Evolutionary conservation across 2,329 filamentous ascomycete genomes (phyloP).

Genomic region (Penicillium sp.): DNA sequence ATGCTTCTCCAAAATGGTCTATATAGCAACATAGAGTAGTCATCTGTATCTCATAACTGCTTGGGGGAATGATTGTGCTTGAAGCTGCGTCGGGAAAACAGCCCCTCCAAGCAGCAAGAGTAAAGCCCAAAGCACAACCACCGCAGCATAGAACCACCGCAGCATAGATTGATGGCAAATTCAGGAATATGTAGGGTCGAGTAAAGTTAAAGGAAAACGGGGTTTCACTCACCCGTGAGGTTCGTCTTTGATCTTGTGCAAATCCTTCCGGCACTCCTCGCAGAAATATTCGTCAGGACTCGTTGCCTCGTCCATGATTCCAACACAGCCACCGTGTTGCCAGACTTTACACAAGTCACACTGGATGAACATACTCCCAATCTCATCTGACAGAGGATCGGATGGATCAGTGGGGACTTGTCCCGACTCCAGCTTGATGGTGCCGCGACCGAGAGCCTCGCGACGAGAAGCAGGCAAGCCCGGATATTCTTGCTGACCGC

Average conservation of each 20-base stretch:
- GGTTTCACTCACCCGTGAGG: constrained; percentile 72
- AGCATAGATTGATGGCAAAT: not conserved
- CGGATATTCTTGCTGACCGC: constrained; percentile 91
- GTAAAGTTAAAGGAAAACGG: not conserved
- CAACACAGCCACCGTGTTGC: constrained; percentile 97
- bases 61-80: not conserved
- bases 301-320: constrained; percentile 89
- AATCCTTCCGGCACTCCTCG: constrained; percentile 87
- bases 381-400: constrained; percentile 70
- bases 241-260: constrained; percentile 79
- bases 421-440: constrained; percentile 58
- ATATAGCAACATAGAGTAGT: constrained; percentile 9
- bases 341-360: constrained; percentile 98
- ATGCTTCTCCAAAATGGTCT: constrained; percentile 3
- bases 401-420: constrained; percentile 60
- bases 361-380: constrained; percentile 94
- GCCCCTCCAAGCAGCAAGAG: constrained; percentile 5
- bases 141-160: not conserved
- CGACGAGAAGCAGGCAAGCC: constrained; percentile 67
- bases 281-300: constrained; percentile 98
- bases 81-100: not conserved
- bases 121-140: constrained; percentile 1
- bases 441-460: constrained; percentile 52
- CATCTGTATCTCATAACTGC: not conserved
- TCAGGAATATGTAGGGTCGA: not conserved